Evolutionary conservation across 1,284 basidiomycete genomes (phyloP), one percentile per base, ranked within the genome.

Genomic region (Pseudozyma sp.): DNA sequence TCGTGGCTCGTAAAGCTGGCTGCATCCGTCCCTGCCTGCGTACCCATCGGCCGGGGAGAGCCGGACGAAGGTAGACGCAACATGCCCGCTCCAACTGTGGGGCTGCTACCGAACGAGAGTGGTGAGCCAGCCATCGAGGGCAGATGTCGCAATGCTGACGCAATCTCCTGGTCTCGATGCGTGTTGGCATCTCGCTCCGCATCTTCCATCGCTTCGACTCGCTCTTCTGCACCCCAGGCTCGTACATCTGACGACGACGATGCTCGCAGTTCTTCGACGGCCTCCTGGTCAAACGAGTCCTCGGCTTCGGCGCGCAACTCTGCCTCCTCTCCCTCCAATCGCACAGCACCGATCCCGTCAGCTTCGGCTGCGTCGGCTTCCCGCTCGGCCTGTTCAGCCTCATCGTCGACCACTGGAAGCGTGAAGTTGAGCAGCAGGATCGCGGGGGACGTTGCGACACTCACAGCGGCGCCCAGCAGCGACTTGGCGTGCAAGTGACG

Each of bases 361-460:
- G 66, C 70, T 82, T 19, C 80, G 60, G 33, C 79, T 80, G 14
- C 31, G 29, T 60, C 60, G 4, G 54, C 47, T 30, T 69, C 61
- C 30, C 46, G 64, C 34, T 54, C 62, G n/a, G 51, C 87, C 85
- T 76, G 90, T 89, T 39, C 82, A 1, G 81, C 77, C 7, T 85
- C 84, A 68, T 87, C 86, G 53, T 87, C 86, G 2, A 94, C 92
- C 5, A 98, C 94, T 4, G 95, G 95, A 7, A 97, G 87, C 0
- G 96, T 98, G 16, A 97, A 79, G 0, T 94, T 97, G 54, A 99
- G 87, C 11, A 88, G 87, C 82, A 97, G 86, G 7, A 98, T 90
- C 0, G 94, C 93, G 0, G 96, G 96, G 0, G 90, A 90, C 7
- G 94, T 94, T 58, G 95, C 88, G 14, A 97, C 77, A 0, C 91